phyloP scores from a whole-genome alignment of 2,329 filamentous ascomycete genomes.

The Aspergillus melleus region DNA sequence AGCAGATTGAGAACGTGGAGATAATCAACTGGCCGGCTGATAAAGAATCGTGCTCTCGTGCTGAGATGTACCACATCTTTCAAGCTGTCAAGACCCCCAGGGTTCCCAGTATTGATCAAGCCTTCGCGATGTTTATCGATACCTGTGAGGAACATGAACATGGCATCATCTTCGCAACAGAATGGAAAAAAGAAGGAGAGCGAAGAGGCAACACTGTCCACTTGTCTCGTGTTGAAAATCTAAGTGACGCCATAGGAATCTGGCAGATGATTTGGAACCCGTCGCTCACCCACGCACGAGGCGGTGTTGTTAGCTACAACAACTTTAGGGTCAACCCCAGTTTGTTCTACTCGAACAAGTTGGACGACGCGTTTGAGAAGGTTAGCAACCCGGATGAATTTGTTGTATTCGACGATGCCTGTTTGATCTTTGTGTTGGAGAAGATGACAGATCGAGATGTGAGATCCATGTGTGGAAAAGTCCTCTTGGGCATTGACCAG shows the following conservation, averaged over 20 bases:
- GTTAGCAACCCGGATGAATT: background rate
- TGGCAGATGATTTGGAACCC: background rate
- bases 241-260: background rate
- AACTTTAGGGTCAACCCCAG: background rate
- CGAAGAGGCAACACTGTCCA: background rate
- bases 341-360: background rate
- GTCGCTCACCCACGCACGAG: background rate
- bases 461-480: background rate
- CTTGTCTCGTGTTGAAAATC: background rate
- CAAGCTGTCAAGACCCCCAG: background rate
- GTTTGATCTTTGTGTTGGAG: background rate
- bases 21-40: background rate
- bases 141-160: background rate
- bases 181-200: background rate
- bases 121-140: background rate
- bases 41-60: background rate
- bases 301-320: background rate
- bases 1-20: background rate
- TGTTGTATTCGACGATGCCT: background rate
- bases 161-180: background rate
- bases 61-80: background rate
- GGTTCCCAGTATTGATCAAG: background rate
- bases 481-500: background rate
- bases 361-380: background rate
- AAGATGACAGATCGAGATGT: background rate